Evolutionary conservation across 129 eudicot species (phyloP), one percentile per base, ranked within the genome.

Genomic region (Tagetes patula): DNA sequence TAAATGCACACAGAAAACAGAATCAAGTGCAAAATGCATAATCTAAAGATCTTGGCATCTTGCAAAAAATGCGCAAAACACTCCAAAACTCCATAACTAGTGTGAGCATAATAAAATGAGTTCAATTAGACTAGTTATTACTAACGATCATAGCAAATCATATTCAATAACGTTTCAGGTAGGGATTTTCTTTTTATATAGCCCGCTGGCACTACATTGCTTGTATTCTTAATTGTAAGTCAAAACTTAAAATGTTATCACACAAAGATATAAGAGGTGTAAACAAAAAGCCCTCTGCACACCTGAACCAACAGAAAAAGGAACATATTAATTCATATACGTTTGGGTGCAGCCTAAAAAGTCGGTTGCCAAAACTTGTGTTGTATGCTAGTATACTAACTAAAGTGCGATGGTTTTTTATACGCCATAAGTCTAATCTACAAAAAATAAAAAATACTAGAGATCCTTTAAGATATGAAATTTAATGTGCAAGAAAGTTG

Each of bases 11-110:
- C 45, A 2, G 49, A 37, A 52, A 34, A 54, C 48, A 70, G 1
- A 50, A 6, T 49, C 8, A 12, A 52, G 50, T 38, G 75, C 50
- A 70, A 70, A n/a, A 30, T 70, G 74, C 47, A 70, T 70, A 27
- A 70, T 41, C 63, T 36, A 52, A 48, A 32, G 32, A 48, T n/a
- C 32, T 69, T 69, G 60, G 27, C 27, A 20, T 20, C 27, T 20
- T 20, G 27, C 27, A 20, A 20, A 20, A 20, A 20, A 20, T 20
- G 27, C 27, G 27, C 27, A 20, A 20, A 20, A 20, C 27, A 20
- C 27, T 20, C 27, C 27, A 20, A 20, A 20, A 20, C 27, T 20
- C n/a, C 39, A 53, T 8, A 70, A 70, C 20, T 52, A 49, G 11
- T 49, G 38, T 50, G 48, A 14, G 8, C 64, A 33, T 50, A 53